phyloP scores from a whole-genome alignment of 1,284 basidiomycete genomes.

The Cronartium quercuum region DNA sequence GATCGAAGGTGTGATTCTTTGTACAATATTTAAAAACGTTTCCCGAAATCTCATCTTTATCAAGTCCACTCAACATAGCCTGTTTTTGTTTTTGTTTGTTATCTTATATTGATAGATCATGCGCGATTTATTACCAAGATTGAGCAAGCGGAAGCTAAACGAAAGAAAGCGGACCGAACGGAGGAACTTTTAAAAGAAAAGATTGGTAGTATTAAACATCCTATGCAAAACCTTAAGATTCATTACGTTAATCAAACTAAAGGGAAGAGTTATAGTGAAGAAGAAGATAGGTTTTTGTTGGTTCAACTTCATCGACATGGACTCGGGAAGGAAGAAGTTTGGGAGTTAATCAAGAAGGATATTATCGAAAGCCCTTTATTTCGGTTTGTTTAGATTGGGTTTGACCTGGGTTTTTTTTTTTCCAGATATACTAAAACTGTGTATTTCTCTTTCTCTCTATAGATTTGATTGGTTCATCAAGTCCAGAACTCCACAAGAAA shows the following conservation, averaged over 20 bases:
- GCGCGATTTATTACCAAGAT: slow-evolving; percentile 61
- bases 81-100: no score
- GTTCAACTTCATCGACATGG: slow-evolving; percentile 88
- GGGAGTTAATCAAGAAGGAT: slow-evolving; percentile 92
- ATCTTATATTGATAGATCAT: slow-evolving; percentile 14
- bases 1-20: slow-evolving; percentile 61
- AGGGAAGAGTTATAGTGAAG: slow-evolving; percentile 90
- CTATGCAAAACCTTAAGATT: slow-evolving; percentile 90
- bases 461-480: slow-evolving; percentile 98
- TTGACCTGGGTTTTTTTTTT: slow-evolving; percentile 23
- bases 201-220: slow-evolving; percentile 71
- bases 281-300: slow-evolving; percentile 92
- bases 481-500: slow-evolving; percentile 81
- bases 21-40: not conserved
- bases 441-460: not conserved
- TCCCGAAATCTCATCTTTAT: not conserved
- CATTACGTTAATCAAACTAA: slow-evolving; percentile 84
- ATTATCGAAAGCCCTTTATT: slow-evolving; percentile 95
- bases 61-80: not conserved
- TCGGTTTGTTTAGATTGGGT: slow-evolving; percentile 50
- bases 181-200: slow-evolving; percentile 62
- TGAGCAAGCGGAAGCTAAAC: slow-evolving; percentile 65
- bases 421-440: not conserved
- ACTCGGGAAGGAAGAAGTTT: slow-evolving; percentile 82
- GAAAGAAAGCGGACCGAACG: slow-evolving; percentile 43